A percentile compares a stretch with the other conserved stretches of the same genome.
Evolutionary conservation across 2,329 filamentous ascomycete species (phyloP).

Genomic region (Fusarium anthophilum): DNA sequence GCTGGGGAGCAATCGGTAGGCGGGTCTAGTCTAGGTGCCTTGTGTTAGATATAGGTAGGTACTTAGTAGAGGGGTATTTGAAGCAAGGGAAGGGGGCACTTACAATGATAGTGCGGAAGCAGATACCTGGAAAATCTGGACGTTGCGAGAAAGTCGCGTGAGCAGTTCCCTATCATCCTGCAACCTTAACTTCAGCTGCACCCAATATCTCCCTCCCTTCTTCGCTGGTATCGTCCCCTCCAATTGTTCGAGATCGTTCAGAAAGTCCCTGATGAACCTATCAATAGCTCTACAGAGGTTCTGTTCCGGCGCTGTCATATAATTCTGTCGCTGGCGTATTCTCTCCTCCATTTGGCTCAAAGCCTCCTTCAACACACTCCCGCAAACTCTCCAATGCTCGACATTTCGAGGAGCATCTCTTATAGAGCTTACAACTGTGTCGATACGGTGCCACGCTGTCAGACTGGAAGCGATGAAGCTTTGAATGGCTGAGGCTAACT

Average conservation of each 20-base stretch:
- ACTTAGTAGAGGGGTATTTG: no score
- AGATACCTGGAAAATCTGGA: conserved; percentile 11
- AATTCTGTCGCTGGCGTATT: not conserved
- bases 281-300: conserved; percentile 6
- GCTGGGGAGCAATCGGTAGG: not conserved
- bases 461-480: conserved; percentile 1
- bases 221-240: not conserved
- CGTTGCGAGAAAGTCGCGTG: conserved; percentile 6
- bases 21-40: not conserved
- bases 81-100: not conserved
- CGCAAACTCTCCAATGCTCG: conserved; percentile 4
- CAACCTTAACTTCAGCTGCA: not conserved
- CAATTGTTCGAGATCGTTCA: not conserved
- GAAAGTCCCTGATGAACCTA: not conserved
- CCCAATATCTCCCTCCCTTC: not conserved
- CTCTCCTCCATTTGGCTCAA: conserved; percentile 6
- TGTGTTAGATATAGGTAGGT: not conserved
- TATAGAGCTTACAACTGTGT: not conserved
- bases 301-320: conserved; percentile 1
- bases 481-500: conserved; percentile 12
- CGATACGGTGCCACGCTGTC: conserved; percentile 1
- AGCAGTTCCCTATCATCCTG: conserved; percentile 4
- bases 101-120: not conserved
- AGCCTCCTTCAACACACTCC: not conserved
- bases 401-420: not conserved